Evolutionary conservation across 225 moss, liverwort and hornwort species (phyloP).

Genomic region (Asterella californica): DNA sequence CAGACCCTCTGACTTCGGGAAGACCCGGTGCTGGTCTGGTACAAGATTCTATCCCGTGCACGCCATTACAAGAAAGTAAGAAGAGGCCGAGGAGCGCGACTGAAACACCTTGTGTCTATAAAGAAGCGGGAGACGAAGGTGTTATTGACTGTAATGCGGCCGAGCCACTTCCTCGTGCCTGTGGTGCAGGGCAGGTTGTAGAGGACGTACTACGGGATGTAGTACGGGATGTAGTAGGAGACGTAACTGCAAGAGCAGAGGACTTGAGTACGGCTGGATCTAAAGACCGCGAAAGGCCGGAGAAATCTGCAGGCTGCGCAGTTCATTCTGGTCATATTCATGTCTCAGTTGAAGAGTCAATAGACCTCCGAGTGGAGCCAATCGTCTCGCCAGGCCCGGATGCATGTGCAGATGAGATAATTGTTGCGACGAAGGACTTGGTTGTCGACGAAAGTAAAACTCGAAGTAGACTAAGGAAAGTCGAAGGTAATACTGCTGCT

Average conservation of each 20-base stretch:
- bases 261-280: neutral
- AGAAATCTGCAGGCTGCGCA: neutral
- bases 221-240: too few relatives aligned
- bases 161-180: too few relatives aligned
- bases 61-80: slow-evolving; percentile 20
- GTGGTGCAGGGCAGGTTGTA: neutral
- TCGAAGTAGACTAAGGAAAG: neutral
- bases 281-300: neutral
- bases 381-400: neutral
- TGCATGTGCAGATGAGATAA: neutral
- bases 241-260: neutral
- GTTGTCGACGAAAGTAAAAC: neutral
- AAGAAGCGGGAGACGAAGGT: neutral
- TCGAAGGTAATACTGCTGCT: neutral
- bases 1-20: neutral
- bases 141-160: neutral
- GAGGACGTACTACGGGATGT: neutral
- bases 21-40: neutral
- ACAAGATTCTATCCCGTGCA: slow-evolving; percentile 20
- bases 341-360: neutral
- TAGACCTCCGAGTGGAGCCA: neutral
- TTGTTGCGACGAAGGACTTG: neutral
- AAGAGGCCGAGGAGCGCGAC: slow-evolving; percentile 20
- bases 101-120: neutral
- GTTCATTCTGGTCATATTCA: neutral